Evolutionary conservation across 1,284 basidiomycete genomes (phyloP).

Genomic region (Tranzscheliella williamsii): DNA sequence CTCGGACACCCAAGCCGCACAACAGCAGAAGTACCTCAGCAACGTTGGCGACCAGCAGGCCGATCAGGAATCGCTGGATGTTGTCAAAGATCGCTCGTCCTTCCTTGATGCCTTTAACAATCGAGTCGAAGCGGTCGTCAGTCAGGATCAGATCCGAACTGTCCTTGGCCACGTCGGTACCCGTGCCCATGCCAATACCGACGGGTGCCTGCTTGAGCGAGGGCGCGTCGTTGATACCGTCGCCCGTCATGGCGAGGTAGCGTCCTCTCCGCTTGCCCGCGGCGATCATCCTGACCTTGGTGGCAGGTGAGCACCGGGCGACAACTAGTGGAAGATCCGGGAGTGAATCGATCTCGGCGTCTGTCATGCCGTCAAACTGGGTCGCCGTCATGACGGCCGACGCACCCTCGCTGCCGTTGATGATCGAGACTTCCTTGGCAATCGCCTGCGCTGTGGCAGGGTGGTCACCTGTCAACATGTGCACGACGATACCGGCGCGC

Average conservation of each 20-base stretch:
- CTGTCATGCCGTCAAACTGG: constrained; percentile 47
- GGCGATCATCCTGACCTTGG: constrained; percentile 55
- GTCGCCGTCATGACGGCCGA: constrained; percentile 45
- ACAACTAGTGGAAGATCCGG: constrained; percentile 44
- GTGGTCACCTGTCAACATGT: constrained; percentile 56
- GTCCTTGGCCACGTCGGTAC: constrained; percentile 73
- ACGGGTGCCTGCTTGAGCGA: constrained; percentile 65
- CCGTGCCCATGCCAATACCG: constrained; percentile 72
- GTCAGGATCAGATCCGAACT: constrained; percentile 57
- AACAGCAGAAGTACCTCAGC: constrained; percentile 53
- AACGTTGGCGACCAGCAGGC: constrained; percentile 52
- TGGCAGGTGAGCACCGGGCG: constrained; percentile 52
- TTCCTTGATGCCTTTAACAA: constrained; percentile 50
- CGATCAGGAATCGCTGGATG: constrained; percentile 54
- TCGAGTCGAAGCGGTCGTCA: constrained; percentile 52
- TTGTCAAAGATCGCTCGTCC: constrained; percentile 56
- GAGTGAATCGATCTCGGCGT: constrained; percentile 48
- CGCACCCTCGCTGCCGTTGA: constrained; percentile 36
- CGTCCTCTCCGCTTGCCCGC: constrained; percentile 42
- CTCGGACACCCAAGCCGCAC: constrained; percentile 50
- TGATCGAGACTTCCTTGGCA: constrained; percentile 47
- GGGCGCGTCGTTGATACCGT: constrained; percentile 69
- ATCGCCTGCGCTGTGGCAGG: constrained; percentile 50
- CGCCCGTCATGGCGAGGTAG: constrained; percentile 54
- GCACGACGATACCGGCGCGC: constrained; percentile 48